Evolutionary conservation across 768 basidiomycete genomes (phyloP).

Genomic region (Ramaria rubella): DNA sequence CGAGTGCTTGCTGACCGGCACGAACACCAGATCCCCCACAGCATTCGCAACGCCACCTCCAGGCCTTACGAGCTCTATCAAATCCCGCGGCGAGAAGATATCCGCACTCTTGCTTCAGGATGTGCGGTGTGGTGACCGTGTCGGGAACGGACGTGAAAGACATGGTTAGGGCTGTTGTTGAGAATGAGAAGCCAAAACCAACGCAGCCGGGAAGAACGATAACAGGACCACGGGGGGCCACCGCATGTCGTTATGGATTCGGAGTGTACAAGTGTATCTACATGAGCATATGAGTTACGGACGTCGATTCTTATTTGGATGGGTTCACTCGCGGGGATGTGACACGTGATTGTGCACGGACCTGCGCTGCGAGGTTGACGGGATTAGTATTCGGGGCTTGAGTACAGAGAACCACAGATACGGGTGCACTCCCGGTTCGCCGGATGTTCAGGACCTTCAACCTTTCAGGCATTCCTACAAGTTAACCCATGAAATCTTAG

Average conservation of each 20-base stretch:
- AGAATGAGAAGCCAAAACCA: constrained; percentile 2
- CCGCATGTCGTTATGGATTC: not conserved
- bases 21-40: constrained; percentile 60
- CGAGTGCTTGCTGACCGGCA: constrained; percentile 62
- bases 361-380: too few relatives aligned
- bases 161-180: constrained; percentile 2
- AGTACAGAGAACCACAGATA: too few relatives aligned
- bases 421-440: too few relatives aligned
- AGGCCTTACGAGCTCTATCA: constrained; percentile 65
- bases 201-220: not conserved
- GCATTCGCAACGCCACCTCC: constrained; percentile 60
- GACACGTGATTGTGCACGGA: too few relatives aligned
- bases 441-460: too few relatives aligned
- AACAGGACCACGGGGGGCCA: not conserved
- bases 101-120: constrained; percentile 29
- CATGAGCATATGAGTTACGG: too few relatives aligned
- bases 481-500: too few relatives aligned
- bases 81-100: constrained; percentile 63
- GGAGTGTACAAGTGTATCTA: too few relatives aligned
- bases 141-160: not conserved
- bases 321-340: too few relatives aligned
- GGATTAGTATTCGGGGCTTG: too few relatives aligned
- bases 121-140: not conserved
- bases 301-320: too few relatives aligned
- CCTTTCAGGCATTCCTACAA: too few relatives aligned